Evolutionary conservation across 371 early-diverging fungal species (phyloP).

Genomic region (Capniomyces stellatus): DNA sequence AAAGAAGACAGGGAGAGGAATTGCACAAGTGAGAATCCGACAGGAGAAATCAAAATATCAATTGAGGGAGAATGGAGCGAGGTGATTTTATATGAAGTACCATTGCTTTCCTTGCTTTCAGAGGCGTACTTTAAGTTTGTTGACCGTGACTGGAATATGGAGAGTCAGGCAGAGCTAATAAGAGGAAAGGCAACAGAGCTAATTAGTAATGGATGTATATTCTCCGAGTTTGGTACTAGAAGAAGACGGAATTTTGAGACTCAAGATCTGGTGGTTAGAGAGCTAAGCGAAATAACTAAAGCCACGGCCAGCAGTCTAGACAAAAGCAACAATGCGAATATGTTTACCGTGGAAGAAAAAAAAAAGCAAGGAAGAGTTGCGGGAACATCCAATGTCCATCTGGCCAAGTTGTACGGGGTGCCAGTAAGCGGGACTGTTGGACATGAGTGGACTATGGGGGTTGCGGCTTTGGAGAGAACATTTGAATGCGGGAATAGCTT

Average conservation of each 20-base stretch:
- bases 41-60: slow-evolving; percentile 24
- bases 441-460: slow-evolving; percentile 64
- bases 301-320: background rate
- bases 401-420: slow-evolving; percentile 44
- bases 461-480: slow-evolving; percentile 45
- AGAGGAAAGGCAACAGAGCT: slow-evolving; percentile 30
- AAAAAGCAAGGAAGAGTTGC: slow-evolving; percentile 24
- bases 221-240: slow-evolving; percentile 65
- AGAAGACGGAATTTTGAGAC: slow-evolving; percentile 47
- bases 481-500: slow-evolving; percentile 35
- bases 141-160: slow-evolving; percentile 49
- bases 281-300: slow-evolving; percentile 13
- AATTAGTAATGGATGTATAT: slow-evolving; percentile 34
- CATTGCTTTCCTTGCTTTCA: slow-evolving; percentile 44
- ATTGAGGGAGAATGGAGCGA: slow-evolving; percentile 48
- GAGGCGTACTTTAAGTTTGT: slow-evolving; percentile 49
- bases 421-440: slow-evolving; percentile 51
- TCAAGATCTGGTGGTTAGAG: slow-evolving; percentile 41
- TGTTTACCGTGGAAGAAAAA: background rate
- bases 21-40: slow-evolving; percentile 2
- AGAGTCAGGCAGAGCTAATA: slow-evolving; percentile 37
- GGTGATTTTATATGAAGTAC: slow-evolving; percentile 58
- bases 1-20: background rate
- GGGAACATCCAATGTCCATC: slow-evolving; percentile 54
- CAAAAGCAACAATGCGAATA: background rate